A percentile compares a stretch with the other conserved stretches of the same genome.
phyloP scores from a whole-genome alignment of 768 basidiomycete genomes.

The Phallus indusiatus region DNA sequence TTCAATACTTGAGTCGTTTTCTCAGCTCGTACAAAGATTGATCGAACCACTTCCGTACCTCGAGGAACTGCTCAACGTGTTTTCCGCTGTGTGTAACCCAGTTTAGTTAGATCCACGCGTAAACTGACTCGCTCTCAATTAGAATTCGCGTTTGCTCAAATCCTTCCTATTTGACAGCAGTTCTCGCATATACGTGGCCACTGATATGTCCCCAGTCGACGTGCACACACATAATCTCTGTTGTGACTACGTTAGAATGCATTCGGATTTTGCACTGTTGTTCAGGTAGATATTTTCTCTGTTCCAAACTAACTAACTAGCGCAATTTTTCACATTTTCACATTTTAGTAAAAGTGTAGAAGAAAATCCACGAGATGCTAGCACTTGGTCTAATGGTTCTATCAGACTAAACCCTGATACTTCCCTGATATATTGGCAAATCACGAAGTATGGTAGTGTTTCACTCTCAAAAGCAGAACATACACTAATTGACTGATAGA shows the following conservation, averaged over 20 bases:
- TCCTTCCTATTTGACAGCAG: slow-evolving; percentile 86
- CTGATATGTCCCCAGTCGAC: slow-evolving; percentile 88
- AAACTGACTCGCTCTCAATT: background rate
- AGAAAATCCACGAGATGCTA: slow-evolving; percentile 10
- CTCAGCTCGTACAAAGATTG: slow-evolving; percentile 78
- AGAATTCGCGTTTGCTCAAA: slow-evolving; percentile 91
- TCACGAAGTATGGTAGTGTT: slow-evolving; percentile 64
- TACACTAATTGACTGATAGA: slow-evolving; percentile 9
- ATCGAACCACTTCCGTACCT: slow-evolving; percentile 78
- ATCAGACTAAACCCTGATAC: slow-evolving; percentile 48
- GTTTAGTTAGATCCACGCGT: background rate
- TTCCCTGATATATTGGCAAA: slow-evolving; percentile 77
- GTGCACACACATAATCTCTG: slow-evolving; percentile 80
- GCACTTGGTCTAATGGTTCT: slow-evolving; percentile 14
- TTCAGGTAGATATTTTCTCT: slow-evolving; percentile 53
- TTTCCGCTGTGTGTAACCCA: slow-evolving; percentile 50
- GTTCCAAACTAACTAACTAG: background rate
- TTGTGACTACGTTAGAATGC: slow-evolving; percentile 83
- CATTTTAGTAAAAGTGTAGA: slow-evolving; percentile 9
- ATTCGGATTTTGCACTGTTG: slow-evolving; percentile 75
- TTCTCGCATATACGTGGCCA: slow-evolving; percentile 85
- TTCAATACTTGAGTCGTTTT: slow-evolving; percentile 86
- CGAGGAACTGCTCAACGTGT: slow-evolving; percentile 80
- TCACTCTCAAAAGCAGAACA: slow-evolving; percentile 30
- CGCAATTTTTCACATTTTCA: background rate